A percentile compares a stretch with the other conserved stretches of the same genome.
Evolutionary conservation across 148 eudicot species (phyloP).

Genomic region (Chenopodium quinoa): DNA sequence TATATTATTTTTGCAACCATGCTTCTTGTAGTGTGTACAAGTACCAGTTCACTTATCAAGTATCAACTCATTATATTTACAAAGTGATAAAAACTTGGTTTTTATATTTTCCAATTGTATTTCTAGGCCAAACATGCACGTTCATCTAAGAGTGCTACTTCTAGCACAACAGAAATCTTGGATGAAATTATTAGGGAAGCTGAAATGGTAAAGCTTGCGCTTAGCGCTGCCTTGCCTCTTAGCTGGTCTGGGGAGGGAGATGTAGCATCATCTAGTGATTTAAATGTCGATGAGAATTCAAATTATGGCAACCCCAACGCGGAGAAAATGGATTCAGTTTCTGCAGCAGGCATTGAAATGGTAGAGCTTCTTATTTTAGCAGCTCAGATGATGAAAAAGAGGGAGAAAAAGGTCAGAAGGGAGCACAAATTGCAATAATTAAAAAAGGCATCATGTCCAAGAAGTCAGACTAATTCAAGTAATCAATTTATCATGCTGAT

Average conservation of each 20-base stretch:
- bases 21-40: not conserved
- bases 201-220: slow-evolving; percentile 68
- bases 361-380: slow-evolving; percentile 75
- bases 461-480: not conserved
- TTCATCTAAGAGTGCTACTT: slow-evolving; percentile 23
- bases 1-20: not conserved
- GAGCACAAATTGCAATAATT: slow-evolving; percentile 10
- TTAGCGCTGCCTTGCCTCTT: slow-evolving; percentile 83
- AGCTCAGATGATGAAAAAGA: slow-evolving; percentile 49
- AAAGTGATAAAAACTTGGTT: not conserved
- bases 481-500: not conserved
- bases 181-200: slow-evolving; percentile 71
- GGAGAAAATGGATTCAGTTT: slow-evolving; percentile 65
- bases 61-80: not conserved
- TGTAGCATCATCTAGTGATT: slow-evolving; percentile 28
- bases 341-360: slow-evolving; percentile 91
- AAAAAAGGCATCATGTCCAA: not conserved
- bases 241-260: slow-evolving; percentile 76
- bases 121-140: slow-evolving; percentile 53
- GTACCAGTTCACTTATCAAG: not conserved
- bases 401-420: slow-evolving; percentile 24
- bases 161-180: slow-evolving; percentile 31
- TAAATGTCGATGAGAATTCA: slow-evolving; percentile 19
- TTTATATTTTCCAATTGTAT: not conserved
- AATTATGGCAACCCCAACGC: slow-evolving; percentile 18